These are phyloP conservation scores for Penicillium paxilli DNA, from an alignment of 495 filamentous ascomycete genomes.

Conservation along the genomic window DNA sequence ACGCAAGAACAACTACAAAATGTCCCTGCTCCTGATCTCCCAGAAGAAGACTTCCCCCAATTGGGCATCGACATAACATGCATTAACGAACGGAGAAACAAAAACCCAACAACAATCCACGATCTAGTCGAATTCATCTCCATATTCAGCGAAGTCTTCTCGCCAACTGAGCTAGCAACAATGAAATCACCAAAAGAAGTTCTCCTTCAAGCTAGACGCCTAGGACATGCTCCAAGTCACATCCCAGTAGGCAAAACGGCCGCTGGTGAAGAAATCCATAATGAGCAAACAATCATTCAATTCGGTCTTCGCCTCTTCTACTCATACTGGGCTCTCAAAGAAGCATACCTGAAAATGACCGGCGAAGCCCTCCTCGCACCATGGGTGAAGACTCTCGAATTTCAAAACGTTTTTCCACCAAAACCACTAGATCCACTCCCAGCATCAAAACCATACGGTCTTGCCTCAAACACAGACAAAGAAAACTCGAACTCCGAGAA, in stretches of 20 bases:
- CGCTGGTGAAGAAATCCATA: slow-evolving; percentile 25
- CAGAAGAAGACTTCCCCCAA: slow-evolving; percentile 15
- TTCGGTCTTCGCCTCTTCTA: slow-evolving; percentile 77
- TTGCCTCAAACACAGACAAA: background rate
- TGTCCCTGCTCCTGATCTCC: background rate
- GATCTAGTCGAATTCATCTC: slow-evolving; percentile 70
- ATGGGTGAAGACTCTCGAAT: slow-evolving; percentile 73
- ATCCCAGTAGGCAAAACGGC: slow-evolving; percentile 23
- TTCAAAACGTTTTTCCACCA: slow-evolving; percentile 62
- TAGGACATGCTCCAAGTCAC: slow-evolving; percentile 12
- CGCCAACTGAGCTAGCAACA: slow-evolving; percentile 50
- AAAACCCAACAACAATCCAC: slow-evolving; percentile 37
- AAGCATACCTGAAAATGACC: slow-evolving; percentile 92
- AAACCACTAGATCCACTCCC: slow-evolving; percentile 23
- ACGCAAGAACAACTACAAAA: slow-evolving; percentile 5
- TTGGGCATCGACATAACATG: slow-evolving; percentile 76
- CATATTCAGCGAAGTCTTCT: slow-evolving; percentile 80
- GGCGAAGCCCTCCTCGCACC: slow-evolving; percentile 81
- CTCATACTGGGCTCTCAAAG: slow-evolving; percentile 84
- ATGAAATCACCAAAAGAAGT: slow-evolving; percentile 52
- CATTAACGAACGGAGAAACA: slow-evolving; percentile 64
- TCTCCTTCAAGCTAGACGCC: slow-evolving; percentile 25
- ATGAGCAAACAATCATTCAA: slow-evolving; percentile 41
- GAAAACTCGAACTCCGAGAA: background rate
- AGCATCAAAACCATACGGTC: slow-evolving; percentile 4